Evolutionary conservation across 2,329 filamentous ascomycete species (phyloP).

Genomic region (Aspergillus hiratsukae): DNA sequence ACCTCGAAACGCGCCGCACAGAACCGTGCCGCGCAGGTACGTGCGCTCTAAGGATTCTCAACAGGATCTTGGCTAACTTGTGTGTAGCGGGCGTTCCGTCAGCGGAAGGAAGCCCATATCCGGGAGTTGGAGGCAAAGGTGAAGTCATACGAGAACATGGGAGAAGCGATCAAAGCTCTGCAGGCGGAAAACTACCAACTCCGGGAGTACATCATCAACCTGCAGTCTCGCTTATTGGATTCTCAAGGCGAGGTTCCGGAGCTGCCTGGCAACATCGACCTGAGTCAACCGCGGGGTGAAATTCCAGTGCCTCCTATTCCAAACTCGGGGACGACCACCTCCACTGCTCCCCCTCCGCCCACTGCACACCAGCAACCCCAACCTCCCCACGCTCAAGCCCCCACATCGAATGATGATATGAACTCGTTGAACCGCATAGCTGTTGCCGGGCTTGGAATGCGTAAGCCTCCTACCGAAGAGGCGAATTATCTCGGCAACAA

Average conservation of each 20-base stretch:
- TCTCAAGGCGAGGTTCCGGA: constrained; percentile 78
- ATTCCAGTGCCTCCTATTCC: constrained; percentile 25
- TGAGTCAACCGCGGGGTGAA: constrained; percentile 52
- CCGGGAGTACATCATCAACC: constrained; percentile 84
- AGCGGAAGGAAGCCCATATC: constrained; percentile 97
- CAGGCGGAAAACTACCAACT: constrained; percentile 87
- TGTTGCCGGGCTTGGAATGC: constrained; percentile 41
- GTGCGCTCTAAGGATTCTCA: constrained; percentile 22
- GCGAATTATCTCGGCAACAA: constrained; percentile 29
- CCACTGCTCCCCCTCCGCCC: constrained; percentile 18
- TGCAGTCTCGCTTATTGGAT: constrained; percentile 83
- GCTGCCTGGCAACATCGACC: constrained; percentile 73
- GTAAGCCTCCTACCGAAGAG: constrained; percentile 39
- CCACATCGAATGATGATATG: constrained; percentile 33
- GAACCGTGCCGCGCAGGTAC: constrained; percentile 92
- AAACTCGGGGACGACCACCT: constrained; percentile 16
- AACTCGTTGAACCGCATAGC: constrained; percentile 42
- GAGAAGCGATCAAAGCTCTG: constrained; percentile 71
- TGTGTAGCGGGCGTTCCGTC: constrained; percentile 82
- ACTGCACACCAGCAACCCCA: constrained; percentile 24
- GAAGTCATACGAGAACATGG: constrained; percentile 70
- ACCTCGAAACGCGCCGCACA: constrained; percentile 95
- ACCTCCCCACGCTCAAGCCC: constrained; percentile 20
- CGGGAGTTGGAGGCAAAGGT: constrained; percentile 96
- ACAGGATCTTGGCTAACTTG: constrained; percentile 10